phyloP scores from a whole-genome alignment of 2,329 filamentous ascomycete species.

The Raffaelea deltoideospora region DNA sequence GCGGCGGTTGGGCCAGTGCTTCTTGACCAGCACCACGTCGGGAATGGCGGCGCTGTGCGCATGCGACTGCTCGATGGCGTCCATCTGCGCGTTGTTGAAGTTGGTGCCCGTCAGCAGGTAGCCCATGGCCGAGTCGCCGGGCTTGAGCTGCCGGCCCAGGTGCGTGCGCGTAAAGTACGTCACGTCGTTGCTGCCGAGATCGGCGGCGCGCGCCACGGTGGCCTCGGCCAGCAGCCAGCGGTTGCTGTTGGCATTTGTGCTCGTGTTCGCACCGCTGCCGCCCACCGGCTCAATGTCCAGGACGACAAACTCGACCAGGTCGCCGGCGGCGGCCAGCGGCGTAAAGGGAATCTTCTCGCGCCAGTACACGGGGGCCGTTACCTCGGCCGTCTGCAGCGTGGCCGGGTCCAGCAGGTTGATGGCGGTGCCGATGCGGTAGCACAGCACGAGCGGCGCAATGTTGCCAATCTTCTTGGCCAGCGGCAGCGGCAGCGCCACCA shows the following conservation, averaged over 20 bases:
- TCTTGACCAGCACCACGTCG: conserved; percentile 93
- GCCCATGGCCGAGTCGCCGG: conserved; percentile 88
- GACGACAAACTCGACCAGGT: conserved; percentile 83
- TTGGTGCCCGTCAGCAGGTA: conserved; percentile 81
- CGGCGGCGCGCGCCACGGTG: conserved; percentile 72
- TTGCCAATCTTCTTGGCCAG: conserved; percentile 79
- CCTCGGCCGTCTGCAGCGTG: conserved; percentile 80
- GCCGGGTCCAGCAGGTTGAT: conserved; percentile 81
- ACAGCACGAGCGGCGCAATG: conserved; percentile 73
- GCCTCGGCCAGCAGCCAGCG: conserved; percentile 76
- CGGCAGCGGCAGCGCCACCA: conserved; percentile 84
- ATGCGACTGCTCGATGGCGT: conserved; percentile 64
- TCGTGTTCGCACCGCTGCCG: too few relatives aligned
- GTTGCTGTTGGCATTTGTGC: conserved; percentile 60
- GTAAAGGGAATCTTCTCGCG: conserved; percentile 57
- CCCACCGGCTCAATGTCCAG: conserved; percentile 83
- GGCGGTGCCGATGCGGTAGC: conserved; percentile 75
- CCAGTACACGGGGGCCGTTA: conserved; percentile 79
- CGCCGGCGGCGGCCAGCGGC: conserved; percentile 66
- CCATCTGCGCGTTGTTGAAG: conserved; percentile 80
- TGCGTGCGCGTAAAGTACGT: conserved; percentile 88
- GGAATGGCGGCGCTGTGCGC: conserved; percentile 68
- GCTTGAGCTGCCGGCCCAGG: conserved; percentile 68
- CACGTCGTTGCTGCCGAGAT: conserved; percentile 72
- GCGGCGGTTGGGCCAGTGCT: conserved; percentile 69